Base-by-base conservation (phyloP, 2,329 filamentous ascomycete species). In the Ramularia endophylla region DNA sequence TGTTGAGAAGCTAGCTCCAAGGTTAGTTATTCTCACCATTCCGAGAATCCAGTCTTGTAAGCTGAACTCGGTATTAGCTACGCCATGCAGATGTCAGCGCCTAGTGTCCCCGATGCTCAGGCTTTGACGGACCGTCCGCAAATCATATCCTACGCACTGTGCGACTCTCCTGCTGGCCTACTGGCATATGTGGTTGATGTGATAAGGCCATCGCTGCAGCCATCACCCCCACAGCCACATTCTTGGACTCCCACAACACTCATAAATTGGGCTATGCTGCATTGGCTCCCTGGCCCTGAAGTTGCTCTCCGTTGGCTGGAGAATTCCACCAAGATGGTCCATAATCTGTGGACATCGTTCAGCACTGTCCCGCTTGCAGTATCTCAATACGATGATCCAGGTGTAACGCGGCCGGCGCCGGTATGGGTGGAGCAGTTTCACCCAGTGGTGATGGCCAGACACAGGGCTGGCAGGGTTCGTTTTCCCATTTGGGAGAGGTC, bases 281-380 rank as follows among this genome's bases (percentile, higher is more conserved):
- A 78, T 16, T 85, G 81, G 81, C 61, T 85, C 1, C 80, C 81
- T 0, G 81, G 80, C 0, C 79, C 79, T 0, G 80, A 84, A 53
- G 72, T 72, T 2, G 72, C 71, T 3, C 60, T 82, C 51, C 65
- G 78, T 18, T 81, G 68, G 68, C 56, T 70, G 9, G 58, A 56
- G 8, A 63, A 65, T 45, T 63, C 64, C 4, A 40, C 45, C 8
- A 34, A 46, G 3, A 43, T 54, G 28, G 19, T 49, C 8, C 36
- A 46, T 6, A 38, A 48, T n/a, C 51, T 56, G 9, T 64, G 58
- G 58, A 39, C 38, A 5, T 40, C 46, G 6, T 60, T 59, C 41
- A 60, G 47, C 33, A 47, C 43, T 9, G 56, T 60, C 1, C 66
- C 66, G 3, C 44, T 71, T 20, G 68, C 65, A 1, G 65, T 71